phyloP scores from a whole-genome alignment of 163 green algal genomes.

The Chlorella variabilis region DNA sequence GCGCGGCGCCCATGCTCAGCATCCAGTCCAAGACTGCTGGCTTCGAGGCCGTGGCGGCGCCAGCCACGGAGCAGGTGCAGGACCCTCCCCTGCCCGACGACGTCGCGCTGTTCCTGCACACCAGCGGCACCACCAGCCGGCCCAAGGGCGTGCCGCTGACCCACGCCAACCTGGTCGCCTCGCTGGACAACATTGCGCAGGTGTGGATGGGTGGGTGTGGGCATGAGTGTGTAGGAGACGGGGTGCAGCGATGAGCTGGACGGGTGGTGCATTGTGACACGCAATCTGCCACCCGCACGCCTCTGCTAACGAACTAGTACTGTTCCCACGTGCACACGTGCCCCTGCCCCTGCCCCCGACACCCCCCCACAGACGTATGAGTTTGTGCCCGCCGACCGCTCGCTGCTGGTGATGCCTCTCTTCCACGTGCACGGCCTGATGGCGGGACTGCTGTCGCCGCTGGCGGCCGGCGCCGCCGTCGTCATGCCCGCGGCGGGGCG shows the following conservation, averaged over 20 bases:
- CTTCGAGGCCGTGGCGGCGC: not conserved
- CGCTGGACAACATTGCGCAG: slow-evolving; percentile 76
- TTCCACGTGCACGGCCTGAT: slow-evolving; percentile 96
- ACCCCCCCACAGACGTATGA: slow-evolving; percentile 84
- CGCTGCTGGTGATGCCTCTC: slow-evolving; percentile 85
- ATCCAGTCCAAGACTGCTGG: not conserved
- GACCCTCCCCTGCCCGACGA: slow-evolving; percentile 63
- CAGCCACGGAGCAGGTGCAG: slow-evolving; percentile 6
- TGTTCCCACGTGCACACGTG: no score
- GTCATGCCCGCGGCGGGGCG: slow-evolving; percentile 68
- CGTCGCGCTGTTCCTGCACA: slow-evolving; percentile 90
- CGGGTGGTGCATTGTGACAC: no score
- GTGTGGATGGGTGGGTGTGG: not conserved
- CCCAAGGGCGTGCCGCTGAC: slow-evolving; percentile 89
- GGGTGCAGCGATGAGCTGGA: no score
- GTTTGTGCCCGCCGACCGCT: slow-evolving; percentile 67
- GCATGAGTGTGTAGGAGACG: no score
- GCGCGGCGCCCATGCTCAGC: not conserved
- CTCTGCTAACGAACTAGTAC: no score
- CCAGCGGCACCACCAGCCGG: slow-evolving; percentile 79
- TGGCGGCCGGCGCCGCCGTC: slow-evolving; percentile 65
- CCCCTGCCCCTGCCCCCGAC: no score
- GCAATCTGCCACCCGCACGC: no score
- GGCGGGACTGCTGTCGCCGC: slow-evolving; percentile 74
- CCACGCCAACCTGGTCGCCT: slow-evolving; percentile 81